These are phyloP conservation scores for Plenodomus tracheiphilus DNA, from an alignment of 2,329 filamentous ascomycete species.

Conservation along the genomic window DNA sequence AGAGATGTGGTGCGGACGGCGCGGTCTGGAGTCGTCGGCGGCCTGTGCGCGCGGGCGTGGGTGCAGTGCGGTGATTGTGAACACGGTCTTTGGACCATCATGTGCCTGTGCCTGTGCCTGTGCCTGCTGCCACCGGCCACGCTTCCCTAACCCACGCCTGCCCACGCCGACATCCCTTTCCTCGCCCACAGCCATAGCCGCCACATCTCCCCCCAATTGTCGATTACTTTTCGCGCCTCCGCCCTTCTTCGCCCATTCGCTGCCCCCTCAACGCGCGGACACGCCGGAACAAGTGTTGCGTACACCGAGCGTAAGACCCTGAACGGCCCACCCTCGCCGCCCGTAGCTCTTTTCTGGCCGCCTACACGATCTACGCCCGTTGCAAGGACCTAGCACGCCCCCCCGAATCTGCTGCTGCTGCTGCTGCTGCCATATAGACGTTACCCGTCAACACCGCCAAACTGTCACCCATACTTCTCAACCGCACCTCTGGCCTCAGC, in stretches of 20 bases:
- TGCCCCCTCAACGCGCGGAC: constrained; percentile 27
- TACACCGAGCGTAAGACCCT: constrained; percentile 30
- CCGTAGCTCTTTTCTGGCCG: constrained; percentile 10
- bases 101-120: background rate
- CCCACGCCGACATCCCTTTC: constrained; percentile 9
- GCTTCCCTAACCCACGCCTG: no score
- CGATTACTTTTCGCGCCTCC: background rate
- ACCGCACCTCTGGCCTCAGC: constrained; percentile 75
- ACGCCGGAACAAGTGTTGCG: constrained; percentile 31
- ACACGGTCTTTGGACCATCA: background rate
- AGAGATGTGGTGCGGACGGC: background rate
- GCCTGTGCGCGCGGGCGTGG: background rate
- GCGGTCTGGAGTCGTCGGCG: background rate
- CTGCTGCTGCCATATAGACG: no score
- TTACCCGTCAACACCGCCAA: constrained; percentile 75
- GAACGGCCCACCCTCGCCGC: constrained; percentile 15
- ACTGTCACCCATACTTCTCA: constrained; percentile 89
- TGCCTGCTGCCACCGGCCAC: constrained; percentile 16
- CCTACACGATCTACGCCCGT: constrained; percentile 4
- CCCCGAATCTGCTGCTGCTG: background rate
- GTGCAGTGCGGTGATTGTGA: background rate
- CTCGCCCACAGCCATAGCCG: constrained; percentile 2
- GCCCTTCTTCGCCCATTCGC: constrained; percentile 23
- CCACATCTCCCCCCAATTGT: constrained; percentile 5
- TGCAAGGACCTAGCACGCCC: constrained; percentile 3